Conservation (phyloP, 2,329 filamentous ascomycete genomes). For the Amauroascus niger region DNA sequence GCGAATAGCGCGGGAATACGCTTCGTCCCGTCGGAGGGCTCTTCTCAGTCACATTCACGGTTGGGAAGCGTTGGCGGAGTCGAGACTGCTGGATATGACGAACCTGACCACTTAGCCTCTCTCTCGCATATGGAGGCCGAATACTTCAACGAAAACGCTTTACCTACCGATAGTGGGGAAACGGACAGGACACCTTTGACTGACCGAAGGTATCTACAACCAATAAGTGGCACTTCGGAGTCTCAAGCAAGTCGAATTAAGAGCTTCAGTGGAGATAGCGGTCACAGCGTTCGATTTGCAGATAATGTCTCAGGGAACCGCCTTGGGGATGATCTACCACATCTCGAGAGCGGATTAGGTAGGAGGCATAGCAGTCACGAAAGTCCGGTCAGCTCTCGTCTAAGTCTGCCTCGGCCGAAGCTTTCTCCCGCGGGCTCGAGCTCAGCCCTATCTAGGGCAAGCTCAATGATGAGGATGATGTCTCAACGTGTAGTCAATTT, state of each 20-base stretch:
- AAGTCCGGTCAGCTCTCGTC: constrained; percentile 17
- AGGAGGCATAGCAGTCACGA: constrained; percentile 48
- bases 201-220: constrained; percentile 46
- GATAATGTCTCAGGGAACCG: constrained; percentile 31
- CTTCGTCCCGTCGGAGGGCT: neutral
- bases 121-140: constrained; percentile 15
- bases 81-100: neutral
- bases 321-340: constrained; percentile 51
- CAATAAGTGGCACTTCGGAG: constrained; percentile 42
- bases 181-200: constrained; percentile 54
- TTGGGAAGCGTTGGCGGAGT: neutral
- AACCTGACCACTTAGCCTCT: constrained; percentile 10
- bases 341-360: constrained; percentile 50
- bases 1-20: constrained; percentile 4
- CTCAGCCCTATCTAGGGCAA: constrained; percentile 55
- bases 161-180: constrained; percentile 43
- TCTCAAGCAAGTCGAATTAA: neutral
- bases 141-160: constrained; percentile 37
- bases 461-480: constrained; percentile 73
- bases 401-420: constrained; percentile 26
- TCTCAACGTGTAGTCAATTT: constrained; percentile 97
- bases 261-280: constrained; percentile 19
- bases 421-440: constrained; percentile 56
- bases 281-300: constrained; percentile 46
- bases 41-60: neutral